phyloP scores from a whole-genome alignment of 106 monocot species.

The Dendrobium nobile region DNA sequence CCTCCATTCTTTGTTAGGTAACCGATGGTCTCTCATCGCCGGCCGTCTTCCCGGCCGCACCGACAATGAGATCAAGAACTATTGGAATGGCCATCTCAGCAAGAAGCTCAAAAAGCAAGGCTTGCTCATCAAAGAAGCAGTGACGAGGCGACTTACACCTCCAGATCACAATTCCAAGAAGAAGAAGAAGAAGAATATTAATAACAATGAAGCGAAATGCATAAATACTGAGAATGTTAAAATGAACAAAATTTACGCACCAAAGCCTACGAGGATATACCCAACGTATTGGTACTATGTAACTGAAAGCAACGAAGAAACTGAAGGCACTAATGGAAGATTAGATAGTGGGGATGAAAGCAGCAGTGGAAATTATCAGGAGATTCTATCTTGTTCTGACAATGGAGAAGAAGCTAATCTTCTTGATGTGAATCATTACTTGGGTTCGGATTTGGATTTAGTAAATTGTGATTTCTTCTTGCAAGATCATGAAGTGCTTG shows the following conservation, averaged over 20 bases:
- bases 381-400: too few relatives aligned
- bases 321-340: not conserved
- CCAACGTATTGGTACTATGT: not conserved
- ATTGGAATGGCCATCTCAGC: conserved; percentile 24
- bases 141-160: not conserved
- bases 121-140: not conserved
- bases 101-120: conserved; percentile 20
- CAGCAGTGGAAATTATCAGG: not conserved
- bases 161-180: not conserved
- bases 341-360: not conserved
- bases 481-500: conserved; percentile 9
- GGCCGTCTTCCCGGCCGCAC: conserved; percentile 34
- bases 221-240: not conserved
- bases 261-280: conserved; percentile 14
- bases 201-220: not conserved
- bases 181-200: not conserved
- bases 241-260: conserved; percentile 14
- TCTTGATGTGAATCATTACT: not conserved
- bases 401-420: not conserved
- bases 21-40: conserved; percentile 42
- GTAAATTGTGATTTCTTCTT: not conserved
- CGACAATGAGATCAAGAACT: conserved; percentile 44
- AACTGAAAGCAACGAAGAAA: not conserved
- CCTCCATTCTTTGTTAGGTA: conserved; percentile 31
- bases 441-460: not conserved